These are phyloP conservation scores for Leccinum incarnatum DNA, from an alignment of 768 basidiomycete species.

Conservation along the genomic window DNA sequence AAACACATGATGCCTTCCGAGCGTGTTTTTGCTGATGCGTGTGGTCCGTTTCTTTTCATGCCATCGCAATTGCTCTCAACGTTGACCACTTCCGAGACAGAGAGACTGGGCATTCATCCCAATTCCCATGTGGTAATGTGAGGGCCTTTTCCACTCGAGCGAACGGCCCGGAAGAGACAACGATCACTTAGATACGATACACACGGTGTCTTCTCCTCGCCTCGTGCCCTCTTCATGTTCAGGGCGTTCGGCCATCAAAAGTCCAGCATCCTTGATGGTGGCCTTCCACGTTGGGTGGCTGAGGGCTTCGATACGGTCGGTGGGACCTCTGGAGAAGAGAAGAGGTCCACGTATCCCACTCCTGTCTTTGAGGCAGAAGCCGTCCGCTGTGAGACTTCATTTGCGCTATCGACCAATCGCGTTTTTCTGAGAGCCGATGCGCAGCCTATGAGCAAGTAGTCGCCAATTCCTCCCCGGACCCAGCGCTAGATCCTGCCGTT, in stretches of 20 bases:
- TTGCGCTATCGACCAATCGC: constrained; percentile 31
- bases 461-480: constrained; percentile 55
- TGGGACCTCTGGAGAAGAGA: constrained; percentile 23
- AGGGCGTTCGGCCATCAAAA: constrained; percentile 84
- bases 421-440: constrained; percentile 12
- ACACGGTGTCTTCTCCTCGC: constrained; percentile 87
- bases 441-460: constrained; percentile 82
- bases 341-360: constrained; percentile 43
- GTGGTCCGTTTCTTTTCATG: constrained; percentile 51
- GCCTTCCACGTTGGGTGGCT: constrained; percentile 76
- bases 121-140: constrained; percentile 82
- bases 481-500: constrained; percentile 40
- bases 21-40: constrained; percentile 71
- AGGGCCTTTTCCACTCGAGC: constrained; percentile 19
- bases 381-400: constrained; percentile 43
- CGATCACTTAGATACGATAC: constrained; percentile 70
- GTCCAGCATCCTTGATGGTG: constrained; percentile 91
- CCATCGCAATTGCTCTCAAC: constrained; percentile 1
- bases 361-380: constrained; percentile 50
- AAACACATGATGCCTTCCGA: constrained; percentile 92
- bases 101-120: constrained; percentile 67
- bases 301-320: constrained; percentile 58
- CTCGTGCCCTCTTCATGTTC: constrained; percentile 94
- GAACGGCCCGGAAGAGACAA: constrained; percentile 5
- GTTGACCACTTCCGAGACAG: constrained; percentile 36